A percentile compares a stretch with the other conserved stretches of the same genome.
Evolutionary conservation across 208 protist genomes (phyloP).

Genomic region (Lotmaria passim): DNA sequence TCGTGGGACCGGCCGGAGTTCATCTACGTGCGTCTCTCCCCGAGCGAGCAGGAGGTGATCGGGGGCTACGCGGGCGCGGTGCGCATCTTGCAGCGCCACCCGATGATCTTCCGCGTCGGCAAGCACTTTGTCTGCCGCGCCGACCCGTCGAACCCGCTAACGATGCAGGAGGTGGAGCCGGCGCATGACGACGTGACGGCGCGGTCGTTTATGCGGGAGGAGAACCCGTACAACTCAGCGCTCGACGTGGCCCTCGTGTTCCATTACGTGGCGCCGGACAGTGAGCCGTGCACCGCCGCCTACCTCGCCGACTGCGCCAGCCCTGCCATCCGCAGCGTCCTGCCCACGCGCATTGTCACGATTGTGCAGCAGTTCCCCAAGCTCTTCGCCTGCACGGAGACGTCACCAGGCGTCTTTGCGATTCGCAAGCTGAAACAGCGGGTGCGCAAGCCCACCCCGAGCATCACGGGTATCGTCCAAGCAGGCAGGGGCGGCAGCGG

Average conservation of each 20-base stretch:
- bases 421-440: conserved; percentile 57
- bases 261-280: conserved; percentile 72
- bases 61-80: conserved; percentile 74
- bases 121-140: conserved; percentile 74
- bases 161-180: conserved; percentile 54
- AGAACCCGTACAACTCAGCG: conserved; percentile 80
- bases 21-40: conserved; percentile 73
- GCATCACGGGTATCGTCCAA: not conserved
- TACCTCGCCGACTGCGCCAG: conserved; percentile 77
- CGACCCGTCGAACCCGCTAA: conserved; percentile 70
- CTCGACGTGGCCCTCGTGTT: conserved; percentile 77
- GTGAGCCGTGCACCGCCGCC: conserved; percentile 59
- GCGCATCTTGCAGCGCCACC: conserved; percentile 63
- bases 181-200: conserved; percentile 48
- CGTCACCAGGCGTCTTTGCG: conserved; percentile 71
- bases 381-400: conserved; percentile 79
- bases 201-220: conserved; percentile 45
- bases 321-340: conserved; percentile 75
- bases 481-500: conserved; percentile 2
- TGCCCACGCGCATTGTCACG: conserved; percentile 74
- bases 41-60: conserved; percentile 43
- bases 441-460: not conserved
- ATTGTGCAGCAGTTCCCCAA: conserved; percentile 75
- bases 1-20: conserved; percentile 86
- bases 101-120: conserved; percentile 68